These are phyloP conservation scores for Aristolochia contorta DNA, from an alignment of 164 flowering plant species.

Conservation along the genomic window DNA sequence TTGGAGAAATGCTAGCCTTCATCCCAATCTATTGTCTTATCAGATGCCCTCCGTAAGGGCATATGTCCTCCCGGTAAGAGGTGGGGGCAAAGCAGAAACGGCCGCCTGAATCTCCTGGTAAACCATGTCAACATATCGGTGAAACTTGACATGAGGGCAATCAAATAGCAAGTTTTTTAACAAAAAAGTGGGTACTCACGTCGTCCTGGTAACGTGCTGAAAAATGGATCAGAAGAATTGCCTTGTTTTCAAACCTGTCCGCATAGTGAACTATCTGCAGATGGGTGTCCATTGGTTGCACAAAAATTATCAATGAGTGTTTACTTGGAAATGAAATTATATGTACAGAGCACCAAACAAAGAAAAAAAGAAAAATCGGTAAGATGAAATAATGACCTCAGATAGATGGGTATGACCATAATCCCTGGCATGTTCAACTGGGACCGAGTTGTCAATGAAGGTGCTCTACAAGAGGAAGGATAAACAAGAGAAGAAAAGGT, in stretches of 20 bases:
- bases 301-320: background rate
- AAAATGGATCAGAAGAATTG: conserved; percentile 86
- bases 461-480: conserved; percentile 48
- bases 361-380: background rate
- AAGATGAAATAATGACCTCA: conserved; percentile 42
- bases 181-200: conserved; percentile 10
- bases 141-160: background rate
- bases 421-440: conserved; percentile 78
- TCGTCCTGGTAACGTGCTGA: conserved; percentile 66
- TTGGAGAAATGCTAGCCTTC: no score
- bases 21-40: conserved; percentile 4
- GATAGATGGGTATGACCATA: conserved; percentile 85
- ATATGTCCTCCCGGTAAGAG: conserved; percentile 60
- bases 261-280: conserved; percentile 54
- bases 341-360: no score
- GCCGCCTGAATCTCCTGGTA: conserved; percentile 73
- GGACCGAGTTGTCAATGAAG: conserved; percentile 37
- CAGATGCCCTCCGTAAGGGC: conserved; percentile 78
- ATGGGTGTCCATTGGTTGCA: background rate
- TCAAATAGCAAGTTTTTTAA: background rate
- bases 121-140: background rate
- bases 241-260: conserved; percentile 64
- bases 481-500: background rate
- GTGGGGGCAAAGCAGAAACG: conserved; percentile 47
- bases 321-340: background rate